phyloP scores from a whole-genome alignment of 2,329 filamentous ascomycete genomes.

The Hypoxylon sp. region DNA sequence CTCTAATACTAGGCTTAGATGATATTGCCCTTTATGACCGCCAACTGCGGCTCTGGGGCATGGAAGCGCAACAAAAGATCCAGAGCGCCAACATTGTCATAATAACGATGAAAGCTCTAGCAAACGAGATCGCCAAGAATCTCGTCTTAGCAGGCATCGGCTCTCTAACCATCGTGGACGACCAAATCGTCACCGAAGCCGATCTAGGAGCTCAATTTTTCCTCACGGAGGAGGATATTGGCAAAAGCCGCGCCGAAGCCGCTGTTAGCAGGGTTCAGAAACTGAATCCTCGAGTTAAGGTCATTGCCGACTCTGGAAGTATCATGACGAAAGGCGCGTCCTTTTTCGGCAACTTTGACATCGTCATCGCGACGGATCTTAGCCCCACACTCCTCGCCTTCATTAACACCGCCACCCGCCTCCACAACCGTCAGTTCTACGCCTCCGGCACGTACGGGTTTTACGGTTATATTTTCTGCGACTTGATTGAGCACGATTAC shows the following conservation, averaged over 20 bases:
- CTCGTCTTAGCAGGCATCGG: conserved; percentile 93
- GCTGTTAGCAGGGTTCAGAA: conserved; percentile 82
- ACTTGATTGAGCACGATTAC: conserved; percentile 91
- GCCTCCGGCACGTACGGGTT: conserved; percentile 88
- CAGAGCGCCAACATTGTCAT: conserved; percentile 90
- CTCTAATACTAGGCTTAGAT: conserved; percentile 64
- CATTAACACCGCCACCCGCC: conserved; percentile 87
- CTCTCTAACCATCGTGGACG: conserved; percentile 89
- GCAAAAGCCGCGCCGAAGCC: conserved; percentile 86
- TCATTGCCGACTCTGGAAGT: conserved; percentile 76
- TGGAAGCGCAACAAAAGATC: conserved; percentile 93
- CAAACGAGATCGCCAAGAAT: conserved; percentile 97
- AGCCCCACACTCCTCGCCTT: conserved; percentile 78
- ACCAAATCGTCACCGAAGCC: conserved; percentile 77
- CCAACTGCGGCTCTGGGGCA: conserved; percentile 96
- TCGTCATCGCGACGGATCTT: conserved; percentile 91
- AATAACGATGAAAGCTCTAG: conserved; percentile 87
- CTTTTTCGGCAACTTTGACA: conserved; percentile 84
- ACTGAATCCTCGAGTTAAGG: conserved; percentile 88
- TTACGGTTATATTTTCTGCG: conserved; percentile 95
- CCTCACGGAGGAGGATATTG: conserved; percentile 75
- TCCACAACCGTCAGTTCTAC: conserved; percentile 86
- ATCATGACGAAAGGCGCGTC: conserved; percentile 75
- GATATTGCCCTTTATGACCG: conserved; percentile 98
- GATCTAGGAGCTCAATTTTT: conserved; percentile 90